Evolutionary conservation across 495 filamentous ascomycete species (phyloP).

Genomic region (Pseudevernia furfuracea): DNA sequence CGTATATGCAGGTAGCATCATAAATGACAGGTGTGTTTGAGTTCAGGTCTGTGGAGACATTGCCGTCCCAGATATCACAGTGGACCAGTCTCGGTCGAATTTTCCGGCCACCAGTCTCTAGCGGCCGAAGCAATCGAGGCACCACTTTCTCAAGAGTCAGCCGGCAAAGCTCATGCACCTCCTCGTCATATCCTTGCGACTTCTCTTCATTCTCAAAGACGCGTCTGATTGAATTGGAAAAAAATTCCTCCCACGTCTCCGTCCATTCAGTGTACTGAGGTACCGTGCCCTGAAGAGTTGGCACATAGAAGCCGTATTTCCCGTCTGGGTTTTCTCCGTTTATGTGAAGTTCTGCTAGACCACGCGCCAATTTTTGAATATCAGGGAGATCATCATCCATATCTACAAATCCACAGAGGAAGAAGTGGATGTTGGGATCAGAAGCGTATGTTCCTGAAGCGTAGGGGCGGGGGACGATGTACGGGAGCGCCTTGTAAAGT

Average conservation of each 20-base stretch:
- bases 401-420: constrained; percentile 20
- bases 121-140: constrained; percentile 33
- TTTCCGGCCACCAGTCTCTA: constrained; percentile 35
- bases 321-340: constrained; percentile 14
- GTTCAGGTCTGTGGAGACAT: constrained; percentile 31
- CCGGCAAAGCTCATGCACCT: constrained; percentile 25
- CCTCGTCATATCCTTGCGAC: constrained; percentile 28
- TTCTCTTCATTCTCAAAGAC: constrained; percentile 26
- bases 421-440: constrained; percentile 16
- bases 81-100: constrained; percentile 40
- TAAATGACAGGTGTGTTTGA: constrained; percentile 36
- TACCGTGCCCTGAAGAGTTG: constrained; percentile 20
- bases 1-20: constrained; percentile 42
- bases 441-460: constrained; percentile 12
- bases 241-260: constrained; percentile 39
- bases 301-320: constrained; percentile 22
- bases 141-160: constrained; percentile 33
- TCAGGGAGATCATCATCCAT: constrained; percentile 21
- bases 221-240: constrained; percentile 28
- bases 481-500: constrained; percentile 10
- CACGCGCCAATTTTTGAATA: neutral
- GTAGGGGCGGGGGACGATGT: constrained; percentile 11
- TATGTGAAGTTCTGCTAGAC: constrained; percentile 18
- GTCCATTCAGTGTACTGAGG: constrained; percentile 20
- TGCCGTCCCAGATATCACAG: constrained; percentile 44